Evolutionary conservation across 116 monocot genomes (phyloP).

Genomic region (Zostera marina): DNA sequence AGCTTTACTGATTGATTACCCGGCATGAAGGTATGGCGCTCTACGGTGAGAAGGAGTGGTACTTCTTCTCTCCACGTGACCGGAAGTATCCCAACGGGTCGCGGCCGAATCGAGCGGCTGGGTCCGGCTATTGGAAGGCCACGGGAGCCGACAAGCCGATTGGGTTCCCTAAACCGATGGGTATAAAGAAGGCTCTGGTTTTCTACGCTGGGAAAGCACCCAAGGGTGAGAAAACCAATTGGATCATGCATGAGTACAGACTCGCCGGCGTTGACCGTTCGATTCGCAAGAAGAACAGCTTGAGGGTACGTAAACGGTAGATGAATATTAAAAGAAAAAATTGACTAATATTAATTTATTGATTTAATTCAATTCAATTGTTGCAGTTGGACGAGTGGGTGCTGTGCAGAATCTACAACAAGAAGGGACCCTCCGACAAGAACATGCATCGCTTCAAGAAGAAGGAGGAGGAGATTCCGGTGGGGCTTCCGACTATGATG

Average conservation of each 20-base stretch:
- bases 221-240: conserved; percentile 58
- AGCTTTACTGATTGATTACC: neutral
- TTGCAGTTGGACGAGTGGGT: conserved; percentile 78
- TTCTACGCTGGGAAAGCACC: conserved; percentile 60
- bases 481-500: neutral
- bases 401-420: conserved; percentile 78
- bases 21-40: conserved; percentile 20
- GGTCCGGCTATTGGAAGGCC: conserved; percentile 69
- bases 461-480: neutral
- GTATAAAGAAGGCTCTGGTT: conserved; percentile 61
- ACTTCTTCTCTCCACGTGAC: conserved; percentile 59
- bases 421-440: conserved; percentile 41
- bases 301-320: conserved; percentile 46
- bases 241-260: conserved; percentile 93
- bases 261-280: conserved; percentile 63
- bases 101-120: conserved; percentile 56
- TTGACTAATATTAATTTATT: too few relatives aligned
- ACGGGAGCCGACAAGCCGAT: conserved; percentile 61
- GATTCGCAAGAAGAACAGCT: conserved; percentile 29
- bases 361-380: neutral
- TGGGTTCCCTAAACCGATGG: conserved; percentile 36
- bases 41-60: conserved; percentile 73
- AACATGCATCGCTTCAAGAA: conserved; percentile 1
- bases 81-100: conserved; percentile 74
- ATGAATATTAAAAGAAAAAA: neutral